Evolutionary conservation across 1,139 yeast species (phyloP).

Genomic region (Saccharomyces hybrid): DNA sequence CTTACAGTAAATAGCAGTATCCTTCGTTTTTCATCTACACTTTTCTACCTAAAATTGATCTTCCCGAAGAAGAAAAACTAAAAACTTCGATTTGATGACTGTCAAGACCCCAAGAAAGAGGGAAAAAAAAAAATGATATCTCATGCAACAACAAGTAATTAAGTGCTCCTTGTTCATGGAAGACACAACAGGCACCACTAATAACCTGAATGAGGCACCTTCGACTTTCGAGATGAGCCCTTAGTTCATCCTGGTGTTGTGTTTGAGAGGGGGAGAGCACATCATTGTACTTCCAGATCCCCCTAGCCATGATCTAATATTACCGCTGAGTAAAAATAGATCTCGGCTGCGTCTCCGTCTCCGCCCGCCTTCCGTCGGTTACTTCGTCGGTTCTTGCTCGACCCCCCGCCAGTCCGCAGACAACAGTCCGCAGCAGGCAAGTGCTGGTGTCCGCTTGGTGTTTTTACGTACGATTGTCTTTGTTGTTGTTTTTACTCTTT

Average conservation of each 20-base stretch:
- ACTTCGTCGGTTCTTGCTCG: neutral
- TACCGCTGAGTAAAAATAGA: neutral
- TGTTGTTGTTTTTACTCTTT: neutral
- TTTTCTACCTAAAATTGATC: neutral
- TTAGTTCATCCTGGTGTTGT: neutral
- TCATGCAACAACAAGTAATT: neutral
- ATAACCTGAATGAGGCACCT: neutral
- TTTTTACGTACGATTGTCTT: neutral
- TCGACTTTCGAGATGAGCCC: neutral
- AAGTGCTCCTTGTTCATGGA: neutral
- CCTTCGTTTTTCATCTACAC: neutral
- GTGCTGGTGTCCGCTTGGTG: neutral
- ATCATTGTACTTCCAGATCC: neutral
- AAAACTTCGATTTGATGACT: neutral
- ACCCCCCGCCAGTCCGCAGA: neutral
- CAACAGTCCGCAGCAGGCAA: neutral
- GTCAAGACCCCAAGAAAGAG: conserved; percentile 1
- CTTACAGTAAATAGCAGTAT: neutral
- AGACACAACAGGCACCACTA: neutral
- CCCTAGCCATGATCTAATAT: neutral
- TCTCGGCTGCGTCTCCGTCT: neutral
- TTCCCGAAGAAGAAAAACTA: neutral
- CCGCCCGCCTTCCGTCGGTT: neutral
- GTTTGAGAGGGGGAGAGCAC: neutral
- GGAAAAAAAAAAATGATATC: neutral